A percentile compares a stretch with the other conserved stretches of the same genome.
Conservation (phyloP, 2,329 filamentous ascomycete genomes). For the Colletotrichum caudatum region DNA sequence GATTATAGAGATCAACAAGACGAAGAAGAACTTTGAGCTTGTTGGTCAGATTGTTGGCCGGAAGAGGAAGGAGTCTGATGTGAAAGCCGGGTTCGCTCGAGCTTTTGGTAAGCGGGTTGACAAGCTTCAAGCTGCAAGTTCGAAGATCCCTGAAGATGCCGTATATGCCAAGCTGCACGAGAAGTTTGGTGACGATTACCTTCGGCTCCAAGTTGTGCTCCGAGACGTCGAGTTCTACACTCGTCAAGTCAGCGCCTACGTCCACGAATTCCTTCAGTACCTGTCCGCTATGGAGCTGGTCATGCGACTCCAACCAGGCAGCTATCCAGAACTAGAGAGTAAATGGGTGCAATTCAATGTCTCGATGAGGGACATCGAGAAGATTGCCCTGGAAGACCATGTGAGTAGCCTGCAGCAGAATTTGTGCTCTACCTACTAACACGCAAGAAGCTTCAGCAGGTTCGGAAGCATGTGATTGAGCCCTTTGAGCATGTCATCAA, state of each 20-base stretch:
- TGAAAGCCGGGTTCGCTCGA: constrained; percentile 85
- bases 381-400: constrained; percentile 86
- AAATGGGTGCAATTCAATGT: constrained; percentile 95
- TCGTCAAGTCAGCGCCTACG: constrained; percentile 81
- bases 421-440: constrained; percentile 2
- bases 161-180: constrained; percentile 85
- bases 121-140: constrained; percentile 77
- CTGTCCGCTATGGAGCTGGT: constrained; percentile 86
- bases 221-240: constrained; percentile 95
- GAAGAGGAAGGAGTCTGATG: constrained; percentile 89
- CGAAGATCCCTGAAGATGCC: constrained; percentile 78
- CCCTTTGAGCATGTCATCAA: constrained; percentile 84
- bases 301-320: constrained; percentile 77
- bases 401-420: constrained; percentile 60
- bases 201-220: constrained; percentile 90
- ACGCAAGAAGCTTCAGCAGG: constrained; percentile 64
- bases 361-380: constrained; percentile 86
- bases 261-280: constrained; percentile 84
- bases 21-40: constrained; percentile 93
- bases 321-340: constrained; percentile 86
- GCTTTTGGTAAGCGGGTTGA: constrained; percentile 91
- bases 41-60: constrained; percentile 89
- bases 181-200: constrained; percentile 91
- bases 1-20: constrained; percentile 89
- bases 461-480: constrained; percentile 86